Evolutionary conservation across 2,329 filamentous ascomycete genomes (phyloP).

Genomic region (Colletotrichum costaricense): DNA sequence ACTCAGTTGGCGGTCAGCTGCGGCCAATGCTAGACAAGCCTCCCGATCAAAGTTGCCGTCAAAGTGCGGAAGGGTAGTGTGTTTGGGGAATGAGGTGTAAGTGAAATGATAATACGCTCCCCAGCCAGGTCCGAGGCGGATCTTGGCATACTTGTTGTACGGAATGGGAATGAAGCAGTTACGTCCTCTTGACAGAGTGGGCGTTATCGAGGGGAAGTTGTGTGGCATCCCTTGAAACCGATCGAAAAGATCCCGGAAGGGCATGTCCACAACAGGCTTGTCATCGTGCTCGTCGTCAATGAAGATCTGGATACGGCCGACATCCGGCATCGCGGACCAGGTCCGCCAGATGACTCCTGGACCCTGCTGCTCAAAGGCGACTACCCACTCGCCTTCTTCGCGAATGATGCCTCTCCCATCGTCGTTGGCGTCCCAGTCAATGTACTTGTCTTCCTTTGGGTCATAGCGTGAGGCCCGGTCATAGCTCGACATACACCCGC

Average conservation of each 20-base stretch:
- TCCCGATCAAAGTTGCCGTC: conserved; percentile 25
- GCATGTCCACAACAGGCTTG: conserved; percentile 18
- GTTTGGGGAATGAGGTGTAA: conserved; percentile 17
- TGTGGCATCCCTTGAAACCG: conserved; percentile 30
- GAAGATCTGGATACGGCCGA: conserved; percentile 26
- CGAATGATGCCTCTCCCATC: conserved; percentile 28
- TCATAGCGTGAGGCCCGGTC: conserved; percentile 31
- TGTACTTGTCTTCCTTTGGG: conserved; percentile 25
- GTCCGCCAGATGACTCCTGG: conserved; percentile 31
- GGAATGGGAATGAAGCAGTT: conserved; percentile 33
- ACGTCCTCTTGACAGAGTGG: conserved; percentile 23
- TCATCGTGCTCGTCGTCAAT: conserved; percentile 9
- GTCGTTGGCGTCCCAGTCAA: conserved; percentile 33
- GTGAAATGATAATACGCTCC: conserved; percentile 32
- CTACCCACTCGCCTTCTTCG: conserved; percentile 23
- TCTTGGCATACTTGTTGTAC: conserved; percentile 26
- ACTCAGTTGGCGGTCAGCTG: conserved; percentile 22
- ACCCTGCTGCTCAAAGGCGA: conserved; percentile 30
- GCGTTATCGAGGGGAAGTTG: conserved; percentile 28
- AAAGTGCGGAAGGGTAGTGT: conserved; percentile 14
- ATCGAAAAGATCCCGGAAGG: conserved; percentile 29
- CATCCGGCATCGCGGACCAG: conserved; percentile 31
- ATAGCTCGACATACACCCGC: conserved; percentile 34
- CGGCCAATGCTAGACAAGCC: conserved; percentile 23
- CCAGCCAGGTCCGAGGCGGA: conserved; percentile 26